Percentiles rank a stretch among this genome's conserved stretches.
Conservation (phyloP, 306 rosid species). For the Medicago lupulina region DNA sequence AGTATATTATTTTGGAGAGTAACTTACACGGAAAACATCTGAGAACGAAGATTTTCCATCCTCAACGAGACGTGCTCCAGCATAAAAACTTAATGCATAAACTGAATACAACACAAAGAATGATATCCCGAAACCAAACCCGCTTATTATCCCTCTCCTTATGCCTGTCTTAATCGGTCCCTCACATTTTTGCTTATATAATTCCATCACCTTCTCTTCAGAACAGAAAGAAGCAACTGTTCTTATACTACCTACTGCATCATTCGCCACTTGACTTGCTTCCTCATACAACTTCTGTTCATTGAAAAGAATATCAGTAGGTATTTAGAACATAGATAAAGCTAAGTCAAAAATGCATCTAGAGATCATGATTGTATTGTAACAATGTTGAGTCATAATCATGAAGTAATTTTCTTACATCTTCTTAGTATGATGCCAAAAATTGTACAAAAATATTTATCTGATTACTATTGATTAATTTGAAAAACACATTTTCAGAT, state of each 20-base stretch:
- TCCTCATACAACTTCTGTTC: slow-evolving; percentile 74
- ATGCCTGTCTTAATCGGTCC: slow-evolving; percentile 70
- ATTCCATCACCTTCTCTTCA: slow-evolving; percentile 76
- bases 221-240: slow-evolving; percentile 90
- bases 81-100: slow-evolving; percentile 56
- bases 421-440: neutral
- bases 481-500: slow-evolving; percentile 13
- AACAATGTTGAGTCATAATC: slow-evolving; percentile 12
- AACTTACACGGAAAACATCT: slow-evolving; percentile 63
- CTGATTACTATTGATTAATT: slow-evolving; percentile 4
- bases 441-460: slow-evolving; percentile 12
- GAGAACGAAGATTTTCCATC: slow-evolving; percentile 62
- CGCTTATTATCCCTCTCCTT: slow-evolving; percentile 65
- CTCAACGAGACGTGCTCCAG: slow-evolving; percentile 70
- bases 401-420: neutral
- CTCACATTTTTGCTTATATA: slow-evolving; percentile 69
- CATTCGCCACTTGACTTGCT: slow-evolving; percentile 83
- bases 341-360: neutral
- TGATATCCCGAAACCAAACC: slow-evolving; percentile 63
- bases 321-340: neutral
- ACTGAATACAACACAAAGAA: slow-evolving; percentile 52
- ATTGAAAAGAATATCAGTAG: neutral
- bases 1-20: neutral
- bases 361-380: neutral
- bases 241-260: slow-evolving; percentile 83